Conservation (phyloP, 805 yeast genomes). For the Wilhelminamyces savonicus region DNA sequence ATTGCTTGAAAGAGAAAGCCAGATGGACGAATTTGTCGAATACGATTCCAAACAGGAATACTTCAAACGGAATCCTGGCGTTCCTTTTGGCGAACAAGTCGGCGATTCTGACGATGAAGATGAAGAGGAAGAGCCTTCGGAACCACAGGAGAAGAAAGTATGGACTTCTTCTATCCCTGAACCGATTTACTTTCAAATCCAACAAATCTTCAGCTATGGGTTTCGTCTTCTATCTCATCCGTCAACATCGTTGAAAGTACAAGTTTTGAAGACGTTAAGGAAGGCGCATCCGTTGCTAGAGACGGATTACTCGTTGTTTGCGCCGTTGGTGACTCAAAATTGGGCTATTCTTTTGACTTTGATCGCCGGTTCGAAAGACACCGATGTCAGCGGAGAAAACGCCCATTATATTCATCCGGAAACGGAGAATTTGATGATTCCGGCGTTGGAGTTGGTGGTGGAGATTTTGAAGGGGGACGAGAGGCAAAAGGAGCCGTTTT, state of each 20-base stretch:
- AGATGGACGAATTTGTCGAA: constrained; percentile 19
- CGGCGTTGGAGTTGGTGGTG: constrained; percentile 22
- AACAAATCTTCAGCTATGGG: constrained; percentile 62
- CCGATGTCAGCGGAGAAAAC: constrained; percentile 3
- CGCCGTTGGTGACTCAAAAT: constrained; percentile 27
- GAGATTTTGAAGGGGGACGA: constrained; percentile 23
- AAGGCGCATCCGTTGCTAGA: constrained; percentile 26
- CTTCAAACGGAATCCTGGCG: constrained; percentile 31
- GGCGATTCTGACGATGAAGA: constrained; percentile 26
- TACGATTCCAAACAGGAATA: constrained; percentile 34
- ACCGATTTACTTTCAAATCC: constrained; percentile 50
- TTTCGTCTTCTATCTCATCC: constrained; percentile 64
- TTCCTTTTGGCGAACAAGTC: constrained; percentile 22
- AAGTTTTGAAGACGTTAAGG: constrained; percentile 44
- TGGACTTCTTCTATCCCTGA: constrained; percentile 72
- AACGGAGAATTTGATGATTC: constrained; percentile 14
- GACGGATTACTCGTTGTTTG: constrained; percentile 21
- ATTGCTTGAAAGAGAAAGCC: constrained; percentile 26
- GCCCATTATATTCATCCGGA: constrained; percentile 3
- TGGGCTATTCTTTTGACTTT: constrained; percentile 26
- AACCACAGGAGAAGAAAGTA: constrained; percentile 6
- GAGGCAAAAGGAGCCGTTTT: constrained; percentile 39
- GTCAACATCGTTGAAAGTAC: constrained; percentile 49
- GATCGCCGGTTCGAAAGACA: constrained; percentile 9
- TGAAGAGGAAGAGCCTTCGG: constrained; percentile 7